Evolutionary conservation across 1,139 yeast species (phyloP).

Genomic region (Debaryomycetaceae sp.): DNA sequence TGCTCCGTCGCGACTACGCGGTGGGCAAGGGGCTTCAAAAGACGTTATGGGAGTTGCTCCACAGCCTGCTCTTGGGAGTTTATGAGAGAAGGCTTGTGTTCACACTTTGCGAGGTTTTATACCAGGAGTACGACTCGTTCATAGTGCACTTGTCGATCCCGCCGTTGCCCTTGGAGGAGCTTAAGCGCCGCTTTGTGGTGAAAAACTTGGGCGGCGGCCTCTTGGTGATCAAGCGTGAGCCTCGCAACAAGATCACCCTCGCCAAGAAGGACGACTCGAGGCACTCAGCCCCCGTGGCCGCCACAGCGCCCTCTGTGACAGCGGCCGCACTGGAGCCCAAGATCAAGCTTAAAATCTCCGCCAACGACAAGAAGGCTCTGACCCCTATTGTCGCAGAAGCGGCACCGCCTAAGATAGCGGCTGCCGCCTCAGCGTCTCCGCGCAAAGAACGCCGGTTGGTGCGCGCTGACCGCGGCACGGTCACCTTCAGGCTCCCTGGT

Average conservation of each 20-base stretch:
- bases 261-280: slow-evolving; percentile 13
- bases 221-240: slow-evolving; percentile 40
- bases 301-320: too few relatives aligned
- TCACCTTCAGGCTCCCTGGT: slow-evolving; percentile 14
- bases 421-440: background rate
- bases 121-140: slow-evolving; percentile 58
- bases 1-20: slow-evolving; percentile 62
- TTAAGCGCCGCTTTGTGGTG: slow-evolving; percentile 57
- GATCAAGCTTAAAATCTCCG: slow-evolving; percentile 15
- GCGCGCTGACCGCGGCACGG: slow-evolving; percentile 5
- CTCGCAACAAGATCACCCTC: slow-evolving; percentile 42
- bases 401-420: background rate
- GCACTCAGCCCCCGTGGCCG: background rate
- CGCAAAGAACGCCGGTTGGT: background rate
- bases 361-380: slow-evolving; percentile 4
- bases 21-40: slow-evolving; percentile 57
- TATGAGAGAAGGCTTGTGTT: slow-evolving; percentile 61
- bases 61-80: slow-evolving; percentile 54
- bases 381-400: background rate
- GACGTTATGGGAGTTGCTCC: slow-evolving; percentile 69
- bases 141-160: slow-evolving; percentile 65
- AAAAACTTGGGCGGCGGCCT: slow-evolving; percentile 45
- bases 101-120: slow-evolving; percentile 62
- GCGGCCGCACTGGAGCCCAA: slow-evolving; percentile 13
- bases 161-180: slow-evolving; percentile 43